A percentile compares a stretch with the other conserved stretches of the same genome.
phyloP scores from a whole-genome alignment of 345 rosid genomes.

The Brassica nigra region DNA sequence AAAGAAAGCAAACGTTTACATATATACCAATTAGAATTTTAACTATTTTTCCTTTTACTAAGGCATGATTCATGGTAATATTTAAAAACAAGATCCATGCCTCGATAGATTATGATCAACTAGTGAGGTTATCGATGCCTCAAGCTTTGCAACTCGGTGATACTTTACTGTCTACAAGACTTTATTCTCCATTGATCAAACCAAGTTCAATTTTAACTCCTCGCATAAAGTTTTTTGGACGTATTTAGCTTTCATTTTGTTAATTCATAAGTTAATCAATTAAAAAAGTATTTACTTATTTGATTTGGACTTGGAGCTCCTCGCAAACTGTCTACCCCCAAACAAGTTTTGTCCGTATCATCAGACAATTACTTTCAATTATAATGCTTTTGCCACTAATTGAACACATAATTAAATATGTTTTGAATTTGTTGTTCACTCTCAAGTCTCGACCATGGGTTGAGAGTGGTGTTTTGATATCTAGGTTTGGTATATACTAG shows the following conservation, averaged over 20 bases:
- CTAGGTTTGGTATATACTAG: neutral
- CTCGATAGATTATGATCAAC: constrained; percentile 29
- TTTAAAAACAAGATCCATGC: constrained; percentile 11
- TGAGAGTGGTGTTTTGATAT: neutral
- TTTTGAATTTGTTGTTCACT: neutral
- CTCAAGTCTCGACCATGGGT: neutral
- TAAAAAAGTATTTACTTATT: neutral
- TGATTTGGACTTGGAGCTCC: constrained; percentile 1
- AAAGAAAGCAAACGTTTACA: neutral
- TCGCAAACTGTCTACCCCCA: neutral
- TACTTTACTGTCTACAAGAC: constrained; percentile 16
- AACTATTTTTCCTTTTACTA: neutral
- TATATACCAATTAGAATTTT: neutral
- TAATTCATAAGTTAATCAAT: neutral
- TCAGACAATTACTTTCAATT: neutral
- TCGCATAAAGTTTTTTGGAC: constrained; percentile 16
- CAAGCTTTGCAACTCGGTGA: constrained; percentile 21
- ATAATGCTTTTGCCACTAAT: neutral
- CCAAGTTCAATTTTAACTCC: constrained; percentile 26
- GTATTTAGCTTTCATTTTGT: constrained; percentile 10
- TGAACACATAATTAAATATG: neutral
- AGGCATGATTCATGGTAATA: constrained; percentile 1
- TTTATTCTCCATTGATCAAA: constrained; percentile 22
- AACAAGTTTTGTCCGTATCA: constrained; percentile 5
- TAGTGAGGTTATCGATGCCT: constrained; percentile 35